Evolutionary conservation across 2,329 filamentous ascomycete species (phyloP).

Genomic region (Xylariaceae sp.): DNA sequence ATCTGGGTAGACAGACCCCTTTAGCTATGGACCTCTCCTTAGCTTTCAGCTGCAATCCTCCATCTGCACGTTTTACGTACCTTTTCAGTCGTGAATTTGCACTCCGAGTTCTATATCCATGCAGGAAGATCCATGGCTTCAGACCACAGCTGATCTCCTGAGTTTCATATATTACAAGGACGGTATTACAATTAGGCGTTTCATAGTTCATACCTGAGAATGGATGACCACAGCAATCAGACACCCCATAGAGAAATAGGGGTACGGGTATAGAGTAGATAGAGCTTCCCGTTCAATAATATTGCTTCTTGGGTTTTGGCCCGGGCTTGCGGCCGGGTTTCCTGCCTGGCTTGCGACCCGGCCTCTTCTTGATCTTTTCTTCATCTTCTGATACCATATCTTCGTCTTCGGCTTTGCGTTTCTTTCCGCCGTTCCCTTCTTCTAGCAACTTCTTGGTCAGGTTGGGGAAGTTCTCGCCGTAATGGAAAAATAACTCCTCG

Average conservation of each 20-base stretch:
- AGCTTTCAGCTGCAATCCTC: too few relatives aligned
- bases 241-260: too few relatives aligned
- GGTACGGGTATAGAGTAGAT: too few relatives aligned
- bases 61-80: too few relatives aligned
- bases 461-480: conserved; percentile 64
- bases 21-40: too few relatives aligned
- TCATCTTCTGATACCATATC: conserved; percentile 22
- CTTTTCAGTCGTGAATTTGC: too few relatives aligned
- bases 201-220: neutral
- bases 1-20: too few relatives aligned
- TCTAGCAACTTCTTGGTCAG: conserved; percentile 49
- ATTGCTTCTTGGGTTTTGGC: conserved; percentile 31
- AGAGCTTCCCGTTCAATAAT: conserved; percentile 20
- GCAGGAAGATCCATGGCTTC: too few relatives aligned
- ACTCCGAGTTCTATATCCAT: too few relatives aligned
- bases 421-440: conserved; percentile 36
- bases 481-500: conserved; percentile 78
- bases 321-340: conserved; percentile 30
- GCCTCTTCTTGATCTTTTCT: conserved; percentile 27
- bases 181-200: too few relatives aligned
- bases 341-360: conserved; percentile 29
- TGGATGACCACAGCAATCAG: neutral
- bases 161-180: too few relatives aligned
- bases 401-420: conserved; percentile 29
- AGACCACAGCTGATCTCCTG: too few relatives aligned